Conservation (phyloP, 176 grass and related monocot species). For the Cenchrus fungigraminus region DNA sequence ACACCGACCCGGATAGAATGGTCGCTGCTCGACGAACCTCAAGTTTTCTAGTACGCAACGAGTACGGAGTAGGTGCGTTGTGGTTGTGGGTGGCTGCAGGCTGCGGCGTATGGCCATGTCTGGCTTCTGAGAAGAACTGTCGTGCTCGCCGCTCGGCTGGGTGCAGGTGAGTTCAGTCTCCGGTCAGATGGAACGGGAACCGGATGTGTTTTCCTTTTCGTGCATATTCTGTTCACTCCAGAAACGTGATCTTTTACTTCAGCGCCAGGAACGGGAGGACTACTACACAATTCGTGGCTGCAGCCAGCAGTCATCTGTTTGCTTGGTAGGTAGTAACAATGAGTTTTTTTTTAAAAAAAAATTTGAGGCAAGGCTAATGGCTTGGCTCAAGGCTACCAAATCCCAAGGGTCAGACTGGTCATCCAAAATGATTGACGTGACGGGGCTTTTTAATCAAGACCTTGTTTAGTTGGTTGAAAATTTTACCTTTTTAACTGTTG, state of each 20-base stretch:
- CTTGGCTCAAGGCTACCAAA: neutral
- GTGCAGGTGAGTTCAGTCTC: neutral
- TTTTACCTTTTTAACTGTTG: too few relatives aligned
- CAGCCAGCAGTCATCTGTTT: neutral
- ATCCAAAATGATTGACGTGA: neutral
- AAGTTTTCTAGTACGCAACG: too few relatives aligned
- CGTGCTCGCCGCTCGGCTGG: neutral
- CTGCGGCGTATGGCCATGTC: too few relatives aligned
- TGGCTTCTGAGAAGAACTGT: neutral
- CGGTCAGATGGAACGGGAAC: neutral
- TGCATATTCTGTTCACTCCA: neutral
- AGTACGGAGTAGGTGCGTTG: too few relatives aligned
- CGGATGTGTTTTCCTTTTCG: neutral
- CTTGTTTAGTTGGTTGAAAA: too few relatives aligned
- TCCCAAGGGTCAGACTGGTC: neutral
- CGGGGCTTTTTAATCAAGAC: too few relatives aligned
- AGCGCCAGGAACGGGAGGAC: neutral
- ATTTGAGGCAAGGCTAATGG: too few relatives aligned
- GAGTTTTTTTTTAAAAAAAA: too few relatives aligned
- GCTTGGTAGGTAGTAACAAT: neutral
- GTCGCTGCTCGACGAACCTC: too few relatives aligned
- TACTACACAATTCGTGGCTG: neutral
- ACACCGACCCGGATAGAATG: too few relatives aligned
- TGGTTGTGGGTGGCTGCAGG: too few relatives aligned
- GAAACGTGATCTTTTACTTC: slow-evolving; percentile 34